These are phyloP conservation scores for Pleurotus djamor DNA, from an alignment of 768 basidiomycete species.

Conservation along the genomic window DNA sequence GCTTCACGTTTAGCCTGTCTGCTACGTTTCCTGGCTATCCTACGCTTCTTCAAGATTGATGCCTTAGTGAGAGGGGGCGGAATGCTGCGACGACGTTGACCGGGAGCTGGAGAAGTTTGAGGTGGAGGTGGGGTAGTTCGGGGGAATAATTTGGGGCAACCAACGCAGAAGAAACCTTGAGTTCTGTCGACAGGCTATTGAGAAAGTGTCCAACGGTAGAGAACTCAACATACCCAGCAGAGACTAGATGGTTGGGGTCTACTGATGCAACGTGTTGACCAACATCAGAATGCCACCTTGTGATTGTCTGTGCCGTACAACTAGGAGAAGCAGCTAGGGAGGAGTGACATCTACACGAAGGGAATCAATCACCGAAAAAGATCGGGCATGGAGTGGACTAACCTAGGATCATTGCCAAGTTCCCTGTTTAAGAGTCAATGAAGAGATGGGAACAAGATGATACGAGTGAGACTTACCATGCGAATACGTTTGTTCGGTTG, in stretches of 20 bases:
- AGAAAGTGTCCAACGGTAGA: neutral
- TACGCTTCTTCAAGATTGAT: slow-evolving; percentile 45
- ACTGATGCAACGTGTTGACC: slow-evolving; percentile 39
- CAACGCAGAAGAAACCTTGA: slow-evolving; percentile 57
- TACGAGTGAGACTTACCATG: slow-evolving; percentile 32
- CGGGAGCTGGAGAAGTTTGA: slow-evolving; percentile 38
- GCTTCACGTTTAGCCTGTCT: slow-evolving; percentile 31
- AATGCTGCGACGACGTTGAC: slow-evolving; percentile 30
- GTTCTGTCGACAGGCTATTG: slow-evolving; percentile 22
- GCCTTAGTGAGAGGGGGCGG: slow-evolving; percentile 39
- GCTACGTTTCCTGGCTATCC: slow-evolving; percentile 43
- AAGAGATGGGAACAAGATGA: neutral
- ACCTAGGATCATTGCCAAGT: slow-evolving; percentile 68
- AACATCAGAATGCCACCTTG: slow-evolving; percentile 50
- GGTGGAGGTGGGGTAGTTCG: slow-evolving; percentile 30
- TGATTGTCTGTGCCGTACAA: slow-evolving; percentile 54
- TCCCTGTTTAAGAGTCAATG: slow-evolving; percentile 37
- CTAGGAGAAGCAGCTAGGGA: slow-evolving; percentile 34
- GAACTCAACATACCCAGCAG: slow-evolving; percentile 48
- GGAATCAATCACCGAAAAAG: slow-evolving; percentile 4
- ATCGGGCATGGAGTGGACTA: neutral
- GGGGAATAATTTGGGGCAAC: slow-evolving; percentile 57
- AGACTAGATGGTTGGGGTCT: slow-evolving; percentile 65
- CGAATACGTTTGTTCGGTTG: slow-evolving; percentile 49
- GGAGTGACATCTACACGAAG: slow-evolving; percentile 49